Percentiles rank a stretch among this genome's conserved stretches.
phyloP scores from a whole-genome alignment of 225 moss, liverwort and hornwort genomes.

The Polytrichum commune region DNA sequence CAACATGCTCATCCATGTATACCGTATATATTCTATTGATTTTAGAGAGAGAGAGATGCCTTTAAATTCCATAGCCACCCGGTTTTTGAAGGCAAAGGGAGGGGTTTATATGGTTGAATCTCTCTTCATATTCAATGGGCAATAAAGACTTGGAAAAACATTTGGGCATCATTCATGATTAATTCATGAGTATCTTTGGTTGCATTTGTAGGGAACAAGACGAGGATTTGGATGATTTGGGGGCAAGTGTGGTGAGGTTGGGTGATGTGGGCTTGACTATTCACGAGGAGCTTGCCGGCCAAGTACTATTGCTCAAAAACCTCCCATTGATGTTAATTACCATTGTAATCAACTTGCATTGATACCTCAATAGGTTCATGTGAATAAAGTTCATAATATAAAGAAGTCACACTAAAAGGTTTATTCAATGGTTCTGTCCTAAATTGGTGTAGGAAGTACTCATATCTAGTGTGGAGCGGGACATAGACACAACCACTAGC shows the following conservation, averaged over 20 bases:
- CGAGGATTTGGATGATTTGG: constrained; percentile 57
- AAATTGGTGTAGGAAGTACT: constrained; percentile 8
- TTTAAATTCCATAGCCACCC: not conserved
- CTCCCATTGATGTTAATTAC: not conserved
- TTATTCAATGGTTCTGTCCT: not conserved
- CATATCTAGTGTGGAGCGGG: constrained; percentile 38
- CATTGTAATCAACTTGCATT: not conserved
- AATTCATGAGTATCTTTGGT: not conserved
- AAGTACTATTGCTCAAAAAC: constrained; percentile 28
- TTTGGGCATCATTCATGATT: not conserved
- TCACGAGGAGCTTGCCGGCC: constrained; percentile 58
- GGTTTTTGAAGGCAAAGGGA: not conserved
- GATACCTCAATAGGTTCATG: not conserved
- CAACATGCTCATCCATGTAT: too few species aligned
- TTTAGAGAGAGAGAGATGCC: not conserved
- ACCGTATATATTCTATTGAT: not conserved
- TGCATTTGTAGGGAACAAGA: constrained; percentile 54
- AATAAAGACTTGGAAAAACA: not conserved
- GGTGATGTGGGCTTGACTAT: constrained; percentile 79
- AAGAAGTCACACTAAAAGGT: not conserved
- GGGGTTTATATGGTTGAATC: too few species aligned
- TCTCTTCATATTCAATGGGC: too few species aligned
- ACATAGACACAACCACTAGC: constrained; percentile 50
- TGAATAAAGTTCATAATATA: not conserved
- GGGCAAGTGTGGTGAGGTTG: constrained; percentile 49